Percentiles rank a stretch among this genome's conserved stretches.
Conservation (phyloP, 2,329 filamentous ascomycete genomes). For the Mariannaea sp. region DNA sequence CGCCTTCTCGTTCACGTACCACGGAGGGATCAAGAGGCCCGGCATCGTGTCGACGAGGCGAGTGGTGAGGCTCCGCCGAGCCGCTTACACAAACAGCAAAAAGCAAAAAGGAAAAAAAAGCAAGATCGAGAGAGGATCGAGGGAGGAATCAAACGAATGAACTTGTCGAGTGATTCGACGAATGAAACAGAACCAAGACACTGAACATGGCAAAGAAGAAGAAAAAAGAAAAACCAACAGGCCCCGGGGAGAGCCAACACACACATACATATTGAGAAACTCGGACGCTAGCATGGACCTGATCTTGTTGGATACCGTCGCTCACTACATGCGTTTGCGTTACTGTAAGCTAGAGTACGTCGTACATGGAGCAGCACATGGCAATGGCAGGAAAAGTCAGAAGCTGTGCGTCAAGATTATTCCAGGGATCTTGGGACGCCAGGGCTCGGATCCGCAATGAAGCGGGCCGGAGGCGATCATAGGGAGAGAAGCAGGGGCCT, state of each 20-base stretch:
- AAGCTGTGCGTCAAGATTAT: slow-evolving; percentile 4
- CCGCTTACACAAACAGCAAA: background rate
- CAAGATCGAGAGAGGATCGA: background rate
- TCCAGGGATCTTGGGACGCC: slow-evolving; percentile 17
- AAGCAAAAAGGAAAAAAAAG: too few species aligned
- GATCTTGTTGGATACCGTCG: slow-evolving; percentile 15
- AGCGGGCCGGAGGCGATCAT: slow-evolving; percentile 26
- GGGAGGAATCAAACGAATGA: background rate
- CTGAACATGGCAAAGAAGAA: slow-evolving; percentile 1
- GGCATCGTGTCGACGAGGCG: slow-evolving; percentile 18
- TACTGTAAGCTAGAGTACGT: slow-evolving; percentile 7
- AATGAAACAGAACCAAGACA: background rate
- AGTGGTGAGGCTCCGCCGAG: slow-evolving; percentile 1
- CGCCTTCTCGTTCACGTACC: slow-evolving; percentile 19
- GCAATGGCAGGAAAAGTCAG: too few species aligned
- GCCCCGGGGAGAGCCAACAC: slow-evolving; percentile 1
- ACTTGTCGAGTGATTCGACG: background rate
- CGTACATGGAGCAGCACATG: background rate
- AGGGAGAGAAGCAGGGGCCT: slow-evolving; percentile 6
- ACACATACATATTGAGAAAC: slow-evolving; percentile 25
- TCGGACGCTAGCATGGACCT: slow-evolving; percentile 18
- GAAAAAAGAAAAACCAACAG: background rate
- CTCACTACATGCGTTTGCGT: too few species aligned
- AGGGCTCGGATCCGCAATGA: slow-evolving; percentile 29
- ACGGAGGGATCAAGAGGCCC: slow-evolving; percentile 25